Conservation (phyloP, 2,329 filamentous ascomycete species). For the Venturia asperata region DNA sequence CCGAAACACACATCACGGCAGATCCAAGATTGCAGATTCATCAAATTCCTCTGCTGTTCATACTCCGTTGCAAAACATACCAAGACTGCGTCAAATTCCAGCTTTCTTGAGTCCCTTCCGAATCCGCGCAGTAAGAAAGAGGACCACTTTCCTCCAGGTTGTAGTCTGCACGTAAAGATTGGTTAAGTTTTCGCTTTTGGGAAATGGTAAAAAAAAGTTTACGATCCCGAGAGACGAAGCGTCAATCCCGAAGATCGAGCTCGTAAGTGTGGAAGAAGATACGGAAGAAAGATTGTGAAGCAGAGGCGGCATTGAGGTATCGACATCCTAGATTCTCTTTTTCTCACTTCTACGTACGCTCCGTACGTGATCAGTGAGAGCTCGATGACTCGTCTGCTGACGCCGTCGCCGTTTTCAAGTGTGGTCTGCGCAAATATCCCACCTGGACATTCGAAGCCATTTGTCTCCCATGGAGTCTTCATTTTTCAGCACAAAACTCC, state of each 20-base stretch:
- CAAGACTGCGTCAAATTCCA: neutral
- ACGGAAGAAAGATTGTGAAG: neutral
- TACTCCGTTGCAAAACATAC: neutral
- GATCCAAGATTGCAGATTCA: neutral
- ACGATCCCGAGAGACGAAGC: neutral
- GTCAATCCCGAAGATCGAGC: neutral
- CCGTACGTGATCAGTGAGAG: neutral
- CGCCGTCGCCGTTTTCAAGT: neutral
- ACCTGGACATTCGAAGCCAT: neutral
- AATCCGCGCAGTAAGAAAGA: neutral
- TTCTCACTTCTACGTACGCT: neutral
- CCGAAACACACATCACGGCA: neutral
- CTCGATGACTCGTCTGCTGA: neutral
- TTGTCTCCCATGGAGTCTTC: neutral
- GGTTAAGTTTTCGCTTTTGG: neutral
- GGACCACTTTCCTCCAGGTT: neutral
- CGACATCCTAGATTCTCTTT: neutral
- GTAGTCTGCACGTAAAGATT: neutral
- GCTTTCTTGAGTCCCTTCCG: neutral
- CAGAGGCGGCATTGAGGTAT: neutral
- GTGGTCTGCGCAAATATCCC: neutral
- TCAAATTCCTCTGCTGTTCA: neutral
- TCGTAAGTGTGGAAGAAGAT: neutral
- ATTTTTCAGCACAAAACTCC: neutral
- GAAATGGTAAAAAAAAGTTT: neutral